Evolutionary conservation across 2,329 filamentous ascomycete genomes (phyloP), one percentile per base, ranked within the genome.

Genomic region (Didymella exigua): DNA sequence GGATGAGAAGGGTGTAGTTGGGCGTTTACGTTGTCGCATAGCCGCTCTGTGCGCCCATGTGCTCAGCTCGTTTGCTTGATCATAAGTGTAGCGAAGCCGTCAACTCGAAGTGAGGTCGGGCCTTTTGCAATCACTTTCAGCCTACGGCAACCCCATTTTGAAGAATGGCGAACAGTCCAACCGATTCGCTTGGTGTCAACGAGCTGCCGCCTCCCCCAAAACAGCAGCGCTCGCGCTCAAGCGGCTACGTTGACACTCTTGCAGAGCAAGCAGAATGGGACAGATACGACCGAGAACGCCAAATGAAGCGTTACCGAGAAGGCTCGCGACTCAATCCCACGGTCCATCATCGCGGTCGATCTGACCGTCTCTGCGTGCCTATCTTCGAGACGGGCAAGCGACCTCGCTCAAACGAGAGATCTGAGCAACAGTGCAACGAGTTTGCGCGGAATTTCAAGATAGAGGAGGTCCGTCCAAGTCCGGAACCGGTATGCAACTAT

Each of bases 311-410:
- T 16, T 70, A 69, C 40, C 61, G 61, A 10, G 45, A 49, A 26
- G 57, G 61, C 43, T 47, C 46, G 19, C 47, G 47, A n/a, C 40
- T 42, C 23, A 23, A 19, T 10, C 37, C 53, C 16, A 43, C 42
- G 11, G 18, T 21, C 0, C 49, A 61, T 10, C 51, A 61, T 18
- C 43, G 33, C 40, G 43, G 47, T 34, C 47, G 42, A 16, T 59
- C 62, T 16, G 63, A 69, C 29, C 58, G 54, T 11, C 63, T 70
- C n/a, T 50, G 56, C 19, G 62, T 69, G 13, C 68, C 68, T 4
- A 37, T 62, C 2, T 58, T 57, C n/a, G 60, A 65, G 21, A 44
- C 43, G 5, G 42, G 41, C 21, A 42, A 57, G n/a, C 58, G 59
- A 23, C 24, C 40, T 8, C 56, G 60, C 14, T 59, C 63, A 14